Base-by-base conservation (phyloP, 2,329 filamentous ascomycete species). In the Rutstroemia sp. region DNA sequence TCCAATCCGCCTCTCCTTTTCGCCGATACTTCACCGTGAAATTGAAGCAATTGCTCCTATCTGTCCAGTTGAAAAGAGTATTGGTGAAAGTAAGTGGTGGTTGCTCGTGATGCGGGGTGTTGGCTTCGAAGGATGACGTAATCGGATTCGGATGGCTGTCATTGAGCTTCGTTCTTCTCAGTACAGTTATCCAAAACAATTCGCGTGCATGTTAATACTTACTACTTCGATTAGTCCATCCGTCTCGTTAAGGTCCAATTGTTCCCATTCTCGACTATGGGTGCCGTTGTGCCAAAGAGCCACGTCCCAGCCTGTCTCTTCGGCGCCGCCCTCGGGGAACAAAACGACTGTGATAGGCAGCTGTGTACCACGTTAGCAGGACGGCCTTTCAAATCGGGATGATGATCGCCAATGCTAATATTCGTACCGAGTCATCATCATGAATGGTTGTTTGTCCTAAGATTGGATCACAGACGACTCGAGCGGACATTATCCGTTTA, bases 241-340 rank as follows among this genome's bases (percentile, higher is more conserved):
- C 21, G 18, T 9, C 2, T 18, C 12, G 7, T 6, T 6, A 14
- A 56, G 48, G 30, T 46, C 54, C 16, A 56, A 39, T 9, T 56
- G 48, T 16, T 21, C 18, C 54, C 54, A 56, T 14, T 14, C 34
- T 27, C 44, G 34, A 14, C 38, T 16, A 10, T 38, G 10, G 5
- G 16, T 5, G 10, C 47, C 30, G 9, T 52, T 37, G 21, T 56
- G 39, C 54, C 54, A 56, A 5, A 56, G 3, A 18, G 48, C 54
- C 9, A 46, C 54, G 5, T 52, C 54, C 54, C 54, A 56, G 21
- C 19, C 12, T 4, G 19, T 18, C 10, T 21, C 21, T 9, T 10
- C 3, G 5, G 42, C 18, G 12, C 3, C 52, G 19, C 25, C 9
- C 2, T 37, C 8, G 8, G 46, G 52, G 42, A 37, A n/a, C 5